These are phyloP conservation scores for Dryadomyces sulphureus DNA, from an alignment of 2,329 filamentous ascomycete species.

Conservation along the genomic window DNA sequence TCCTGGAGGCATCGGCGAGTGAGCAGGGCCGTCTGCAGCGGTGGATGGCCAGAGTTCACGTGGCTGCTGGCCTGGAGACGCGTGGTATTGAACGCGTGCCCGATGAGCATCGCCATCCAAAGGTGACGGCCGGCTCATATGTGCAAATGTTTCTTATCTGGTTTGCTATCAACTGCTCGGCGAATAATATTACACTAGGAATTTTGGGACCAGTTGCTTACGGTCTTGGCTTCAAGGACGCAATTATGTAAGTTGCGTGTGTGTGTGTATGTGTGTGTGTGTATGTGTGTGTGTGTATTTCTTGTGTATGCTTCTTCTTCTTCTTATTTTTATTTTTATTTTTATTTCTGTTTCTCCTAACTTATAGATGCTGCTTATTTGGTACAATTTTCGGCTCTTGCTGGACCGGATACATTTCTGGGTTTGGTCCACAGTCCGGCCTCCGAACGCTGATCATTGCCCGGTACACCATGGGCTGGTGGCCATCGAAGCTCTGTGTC, in stretches of 20 bases:
- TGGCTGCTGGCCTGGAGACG: slow-evolving; percentile 7
- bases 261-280: too few relatives aligned
- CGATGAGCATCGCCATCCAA: slow-evolving; percentile 17
- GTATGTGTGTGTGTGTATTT: too few relatives aligned
- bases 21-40: not conserved
- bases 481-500: slow-evolving; percentile 17
- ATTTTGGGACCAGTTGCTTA: slow-evolving; percentile 17
- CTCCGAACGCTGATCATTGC: slow-evolving; percentile 12
- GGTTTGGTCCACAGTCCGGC: slow-evolving; percentile 6
- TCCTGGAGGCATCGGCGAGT: not conserved
- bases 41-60: slow-evolving; percentile 2
- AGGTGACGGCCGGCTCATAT: slow-evolving; percentile 19
- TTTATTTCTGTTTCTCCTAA: not conserved
- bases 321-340: not conserved
- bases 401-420: slow-evolving; percentile 8
- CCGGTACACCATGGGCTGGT: slow-evolving; percentile 19
- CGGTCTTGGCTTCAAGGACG: slow-evolving; percentile 16
- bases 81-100: slow-evolving; percentile 5
- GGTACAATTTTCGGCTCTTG: slow-evolving; percentile 6
- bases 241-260: slow-evolving; percentile 15
- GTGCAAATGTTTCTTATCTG: slow-evolving; percentile 25
- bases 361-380: slow-evolving; percentile 6
- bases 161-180: slow-evolving; percentile 28
- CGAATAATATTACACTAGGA: slow-evolving; percentile 23
- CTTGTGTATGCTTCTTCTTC: too few relatives aligned